A percentile compares a stretch with the other conserved stretches of the same genome.
These are phyloP conservation scores for Sonneratia alba DNA, from an alignment of 345 rosid genomes.

Conservation along the genomic window DNA sequence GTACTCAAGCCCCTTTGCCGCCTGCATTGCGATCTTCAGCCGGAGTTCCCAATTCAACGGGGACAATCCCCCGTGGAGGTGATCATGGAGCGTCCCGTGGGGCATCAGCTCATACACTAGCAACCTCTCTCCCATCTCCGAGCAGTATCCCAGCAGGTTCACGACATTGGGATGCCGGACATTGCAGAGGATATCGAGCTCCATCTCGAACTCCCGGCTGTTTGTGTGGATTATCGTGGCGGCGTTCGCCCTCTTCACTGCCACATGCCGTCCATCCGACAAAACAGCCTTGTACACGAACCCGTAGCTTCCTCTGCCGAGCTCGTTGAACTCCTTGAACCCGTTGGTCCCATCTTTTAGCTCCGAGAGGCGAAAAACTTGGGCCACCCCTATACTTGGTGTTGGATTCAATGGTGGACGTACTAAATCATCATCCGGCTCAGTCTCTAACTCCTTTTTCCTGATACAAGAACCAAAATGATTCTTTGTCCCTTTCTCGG, in stretches of 20 bases:
- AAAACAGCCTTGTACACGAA: slow-evolving; percentile 81
- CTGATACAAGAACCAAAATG: slow-evolving; percentile 52
- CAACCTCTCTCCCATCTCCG: slow-evolving; percentile 83
- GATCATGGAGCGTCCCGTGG: slow-evolving; percentile 83
- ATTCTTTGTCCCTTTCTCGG: slow-evolving; percentile 30
- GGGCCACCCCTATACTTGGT: slow-evolving; percentile 57
- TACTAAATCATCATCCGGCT: slow-evolving; percentile 20
- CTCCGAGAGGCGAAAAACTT: slow-evolving; percentile 71
- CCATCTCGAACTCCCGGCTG: slow-evolving; percentile 68
- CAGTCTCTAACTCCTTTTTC: slow-evolving; percentile 39
- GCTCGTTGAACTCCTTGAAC: slow-evolving; percentile 87
- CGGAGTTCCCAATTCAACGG: slow-evolving; percentile 65
- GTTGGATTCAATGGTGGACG: slow-evolving; percentile 29
- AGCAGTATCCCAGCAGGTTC: slow-evolving; percentile 74
- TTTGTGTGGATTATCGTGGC: slow-evolving; percentile 85
- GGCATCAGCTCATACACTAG: slow-evolving; percentile 86
- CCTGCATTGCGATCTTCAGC: slow-evolving; percentile 59
- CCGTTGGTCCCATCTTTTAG: slow-evolving; percentile 89
- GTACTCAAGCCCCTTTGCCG: slow-evolving; percentile 77
- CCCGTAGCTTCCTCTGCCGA: slow-evolving; percentile 85
- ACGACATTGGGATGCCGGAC: slow-evolving; percentile 71
- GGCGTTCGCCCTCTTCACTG: slow-evolving; percentile 88
- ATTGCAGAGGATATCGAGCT: slow-evolving; percentile 65
- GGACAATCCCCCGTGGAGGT: slow-evolving; percentile 67
- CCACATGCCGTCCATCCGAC: slow-evolving; percentile 75